These are phyloP conservation scores for Podochytrium sp. DNA, from an alignment of 192 early-diverging fungal genomes.

Conservation along the genomic window DNA sequence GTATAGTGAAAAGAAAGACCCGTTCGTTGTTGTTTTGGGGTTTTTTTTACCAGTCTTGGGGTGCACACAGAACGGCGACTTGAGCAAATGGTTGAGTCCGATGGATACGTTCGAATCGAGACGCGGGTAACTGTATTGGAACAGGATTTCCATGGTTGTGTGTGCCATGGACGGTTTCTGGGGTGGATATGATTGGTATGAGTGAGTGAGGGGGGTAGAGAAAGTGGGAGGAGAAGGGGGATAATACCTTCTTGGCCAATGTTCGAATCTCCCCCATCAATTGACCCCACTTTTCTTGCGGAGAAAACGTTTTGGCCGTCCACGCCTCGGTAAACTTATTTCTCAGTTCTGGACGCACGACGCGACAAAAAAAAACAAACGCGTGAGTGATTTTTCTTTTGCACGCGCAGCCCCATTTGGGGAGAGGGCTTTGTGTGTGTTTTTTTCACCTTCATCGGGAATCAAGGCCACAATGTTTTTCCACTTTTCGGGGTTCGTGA, in stretches of 20 bases:
- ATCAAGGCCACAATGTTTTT: conserved; percentile 75
- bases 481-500: conserved; percentile 68
- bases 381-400: no score
- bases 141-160: conserved; percentile 70
- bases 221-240: no score
- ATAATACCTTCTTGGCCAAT: conserved; percentile 15
- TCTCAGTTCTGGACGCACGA: conserved; percentile 7
- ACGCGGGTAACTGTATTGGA: conserved; percentile 92
- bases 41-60: conserved; percentile 78
- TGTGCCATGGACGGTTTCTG: conserved; percentile 14
- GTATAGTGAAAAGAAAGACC: background rate
- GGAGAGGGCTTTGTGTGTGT: background rate
- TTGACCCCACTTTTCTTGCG: conserved; percentile 30
- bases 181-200: no score
- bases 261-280: conserved; percentile 8
- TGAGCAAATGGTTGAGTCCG: conserved; percentile 92
- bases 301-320: background rate
- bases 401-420: background rate
- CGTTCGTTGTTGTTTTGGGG: background rate
- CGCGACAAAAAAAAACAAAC: no score
- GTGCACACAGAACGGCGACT: conserved; percentile 96
- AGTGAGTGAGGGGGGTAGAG: background rate
- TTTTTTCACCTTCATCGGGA: conserved; percentile 76
- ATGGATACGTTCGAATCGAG: conserved; percentile 91
- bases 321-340: conserved; percentile 31